A percentile compares a stretch with the other conserved stretches of the same genome.
phyloP scores from a whole-genome alignment of 305 asterid genomes.

The Lippia alba region DNA sequence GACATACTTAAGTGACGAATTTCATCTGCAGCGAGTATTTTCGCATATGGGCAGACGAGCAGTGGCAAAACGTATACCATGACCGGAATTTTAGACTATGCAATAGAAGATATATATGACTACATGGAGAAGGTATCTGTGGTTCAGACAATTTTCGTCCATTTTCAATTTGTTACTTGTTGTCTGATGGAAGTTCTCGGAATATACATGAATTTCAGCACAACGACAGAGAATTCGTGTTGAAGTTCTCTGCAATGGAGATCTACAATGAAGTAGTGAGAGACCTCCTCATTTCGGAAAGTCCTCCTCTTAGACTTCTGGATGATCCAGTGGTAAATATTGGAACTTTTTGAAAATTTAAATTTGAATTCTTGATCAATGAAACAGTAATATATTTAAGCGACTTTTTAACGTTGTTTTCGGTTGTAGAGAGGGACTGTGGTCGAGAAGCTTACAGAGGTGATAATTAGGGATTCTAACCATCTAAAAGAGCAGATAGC shows the following conservation, averaged over 20 bases:
- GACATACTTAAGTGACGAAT: slow-evolving; percentile 19
- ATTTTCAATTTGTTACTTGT: neutral
- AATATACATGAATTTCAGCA: slow-evolving; percentile 42
- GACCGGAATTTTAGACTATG: slow-evolving; percentile 62
- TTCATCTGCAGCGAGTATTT: slow-evolving; percentile 61
- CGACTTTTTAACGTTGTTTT: neutral
- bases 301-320: slow-evolving; percentile 66
- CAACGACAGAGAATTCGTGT: slow-evolving; percentile 51
- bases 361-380: slow-evolving; percentile 10
- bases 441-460: slow-evolving; percentile 67
- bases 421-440: slow-evolving; percentile 59
- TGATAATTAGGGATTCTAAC: slow-evolving; percentile 50
- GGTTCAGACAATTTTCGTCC: neutral
- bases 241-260: slow-evolving; percentile 78
- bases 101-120: slow-evolving; percentile 63
- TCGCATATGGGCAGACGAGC: slow-evolving; percentile 84
- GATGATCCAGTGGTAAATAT: slow-evolving; percentile 77
- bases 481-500: slow-evolving; percentile 62
- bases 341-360: neutral
- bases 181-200: neutral
- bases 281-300: slow-evolving; percentile 65
- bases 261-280: slow-evolving; percentile 71
- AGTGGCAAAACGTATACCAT: slow-evolving; percentile 83
- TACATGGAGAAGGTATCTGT: slow-evolving; percentile 47
- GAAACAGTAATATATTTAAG: neutral